These are phyloP conservation scores for Desmodesmus armatus DNA, from an alignment of 139 green algal species.

Conservation along the genomic window DNA sequence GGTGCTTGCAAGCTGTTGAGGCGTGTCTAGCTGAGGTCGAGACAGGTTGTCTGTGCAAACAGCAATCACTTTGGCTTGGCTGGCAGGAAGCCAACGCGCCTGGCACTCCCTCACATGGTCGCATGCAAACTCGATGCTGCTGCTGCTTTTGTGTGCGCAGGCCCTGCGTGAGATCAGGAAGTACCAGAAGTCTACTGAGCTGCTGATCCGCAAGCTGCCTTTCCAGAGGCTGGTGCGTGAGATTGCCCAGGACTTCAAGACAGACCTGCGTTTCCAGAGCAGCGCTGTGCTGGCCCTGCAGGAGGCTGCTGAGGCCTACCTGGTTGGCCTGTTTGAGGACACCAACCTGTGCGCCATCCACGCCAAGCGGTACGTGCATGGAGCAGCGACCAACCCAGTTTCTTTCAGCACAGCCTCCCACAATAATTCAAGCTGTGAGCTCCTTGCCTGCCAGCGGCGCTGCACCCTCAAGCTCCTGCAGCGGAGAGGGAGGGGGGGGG, in stretches of 20 bases:
- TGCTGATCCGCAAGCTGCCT: conserved; percentile 96
- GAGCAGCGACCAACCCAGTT: not conserved
- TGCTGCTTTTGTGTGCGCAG: no score
- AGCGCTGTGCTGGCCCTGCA: conserved; percentile 94
- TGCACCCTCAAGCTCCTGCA: no score
- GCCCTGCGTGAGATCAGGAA: conserved; percentile 93
- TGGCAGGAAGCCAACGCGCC: no score
- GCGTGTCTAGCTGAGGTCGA: no score
- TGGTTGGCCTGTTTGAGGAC: conserved; percentile 99
- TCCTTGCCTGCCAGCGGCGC: no score
- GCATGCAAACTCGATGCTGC: no score
- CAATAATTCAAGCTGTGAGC: no score
- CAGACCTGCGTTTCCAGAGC: conserved; percentile 94
- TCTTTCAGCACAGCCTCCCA: not conserved
- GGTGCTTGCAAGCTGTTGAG: no score
- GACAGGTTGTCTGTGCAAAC: no score
- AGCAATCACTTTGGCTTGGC: no score
- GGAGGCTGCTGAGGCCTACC: conserved; percentile 97
- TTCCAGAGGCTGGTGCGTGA: conserved; percentile 97
- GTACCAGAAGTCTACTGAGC: conserved; percentile 95
- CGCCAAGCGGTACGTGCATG: conserved; percentile 78
- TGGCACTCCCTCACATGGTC: no score
- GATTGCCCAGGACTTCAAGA: conserved; percentile 98
- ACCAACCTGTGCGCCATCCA: conserved; percentile 81
- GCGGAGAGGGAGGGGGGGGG: no score